Conservation (phyloP, 208 protist species). For the Trypanosoma lewisi region DNA sequence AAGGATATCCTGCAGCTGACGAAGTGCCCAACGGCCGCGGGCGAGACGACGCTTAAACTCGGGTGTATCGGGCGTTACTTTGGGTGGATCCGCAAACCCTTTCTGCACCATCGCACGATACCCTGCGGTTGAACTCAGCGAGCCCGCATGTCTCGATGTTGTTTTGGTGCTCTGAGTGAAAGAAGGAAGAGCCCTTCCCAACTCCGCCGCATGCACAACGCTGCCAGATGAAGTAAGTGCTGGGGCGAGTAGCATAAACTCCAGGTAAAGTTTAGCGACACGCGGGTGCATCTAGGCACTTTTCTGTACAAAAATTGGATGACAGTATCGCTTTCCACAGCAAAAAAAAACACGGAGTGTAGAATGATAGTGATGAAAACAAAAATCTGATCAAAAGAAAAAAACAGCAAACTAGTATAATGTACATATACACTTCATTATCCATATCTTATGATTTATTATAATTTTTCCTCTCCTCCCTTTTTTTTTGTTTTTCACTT, state of each 20-base stretch:
- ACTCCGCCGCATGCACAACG: neutral
- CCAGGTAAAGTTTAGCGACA: conserved; percentile 59
- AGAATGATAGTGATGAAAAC: too few relatives aligned
- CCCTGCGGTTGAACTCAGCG: conserved; percentile 6
- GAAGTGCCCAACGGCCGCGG: conserved; percentile 50
- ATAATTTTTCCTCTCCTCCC: too few relatives aligned
- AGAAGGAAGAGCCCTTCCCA: neutral
- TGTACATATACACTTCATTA: too few relatives aligned
- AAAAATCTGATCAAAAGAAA: too few relatives aligned
- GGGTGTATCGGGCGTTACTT: conserved; percentile 28
- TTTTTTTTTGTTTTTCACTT: too few relatives aligned
- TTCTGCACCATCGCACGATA: conserved; percentile 59
- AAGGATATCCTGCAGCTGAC: conserved; percentile 46
- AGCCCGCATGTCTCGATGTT: neutral
- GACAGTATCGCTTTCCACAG: too few relatives aligned
- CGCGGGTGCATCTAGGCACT: conserved; percentile 31
- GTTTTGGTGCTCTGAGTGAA: neutral
- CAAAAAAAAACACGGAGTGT: too few relatives aligned
- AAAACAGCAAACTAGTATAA: too few relatives aligned
- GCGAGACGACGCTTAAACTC: conserved; percentile 67
- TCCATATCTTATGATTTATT: too few relatives aligned
- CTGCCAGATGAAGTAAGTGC: conserved; percentile 11
- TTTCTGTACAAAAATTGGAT: conserved; percentile 1
- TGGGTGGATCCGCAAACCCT: conserved; percentile 43
- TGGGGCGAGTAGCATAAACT: conserved; percentile 67